Evolutionary conservation across 164 flowering plant genomes (phyloP), one percentile per base, ranked within the genome.

Genomic region (Taxillus chinensis): DNA sequence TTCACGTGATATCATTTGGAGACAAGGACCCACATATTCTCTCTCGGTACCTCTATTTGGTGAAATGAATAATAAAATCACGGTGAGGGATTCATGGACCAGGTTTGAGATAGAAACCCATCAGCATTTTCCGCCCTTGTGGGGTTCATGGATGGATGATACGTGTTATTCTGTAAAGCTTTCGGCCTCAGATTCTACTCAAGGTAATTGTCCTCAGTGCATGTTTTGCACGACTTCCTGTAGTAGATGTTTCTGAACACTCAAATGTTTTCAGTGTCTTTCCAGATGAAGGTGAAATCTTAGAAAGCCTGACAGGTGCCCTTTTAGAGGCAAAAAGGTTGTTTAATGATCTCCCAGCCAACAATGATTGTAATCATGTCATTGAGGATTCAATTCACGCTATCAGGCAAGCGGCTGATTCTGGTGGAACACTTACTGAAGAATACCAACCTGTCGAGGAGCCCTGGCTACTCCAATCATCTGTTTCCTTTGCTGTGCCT

Each of bases 241-340:
- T 58, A 57, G 64, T 79, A 70, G 70, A 68, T 78, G 86, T 70
- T 79, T 80, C 91, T 84, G 84, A 86, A 87, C 81, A 85, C 87
- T 89, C 77, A 86, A 81, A 82, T 85, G 77, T 71, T 83, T 89
- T 82, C 92, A 90, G 95, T 87, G 83, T 50, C 82, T 81, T 82
- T 79, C 67, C 98, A 89, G 96, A 82, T 92, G 77, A 74, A 66
- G 66, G 50, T 37, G 73, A 76, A 64, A 72, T 57, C 55, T 58
- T 41, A 56, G 67, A 68, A 62, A 64, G 70, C 57, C 70, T 39
- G 52, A 67, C 61, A 40, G 65, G 61, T 70, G 74, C 72, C 66
- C 48, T 67, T 14, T 61, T 65, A 55, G 71, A 63, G 51, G 6
- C 63, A 55, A 68, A 73, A 57, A 62, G 66, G 16, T 64, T 64